Percentiles rank a stretch among this genome's conserved stretches.
phyloP scores from a whole-genome alignment of 305 asterid species.

The Solanum hybrid region DNA sequence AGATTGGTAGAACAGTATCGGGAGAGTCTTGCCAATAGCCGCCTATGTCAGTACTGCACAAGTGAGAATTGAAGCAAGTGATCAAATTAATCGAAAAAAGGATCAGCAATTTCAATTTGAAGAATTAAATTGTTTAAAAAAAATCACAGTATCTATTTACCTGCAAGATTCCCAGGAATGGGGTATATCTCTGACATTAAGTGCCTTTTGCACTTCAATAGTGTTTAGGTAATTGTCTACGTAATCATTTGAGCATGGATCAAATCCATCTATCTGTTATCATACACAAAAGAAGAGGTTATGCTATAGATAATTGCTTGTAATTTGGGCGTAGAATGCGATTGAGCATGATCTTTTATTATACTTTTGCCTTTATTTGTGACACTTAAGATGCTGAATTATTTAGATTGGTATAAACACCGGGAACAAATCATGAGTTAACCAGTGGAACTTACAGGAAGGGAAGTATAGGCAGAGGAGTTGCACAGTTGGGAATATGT shows the following conservation, averaged over 20 bases:
- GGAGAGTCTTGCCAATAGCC: slow-evolving; percentile 25
- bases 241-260: slow-evolving; percentile 19
- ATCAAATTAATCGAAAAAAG: not conserved
- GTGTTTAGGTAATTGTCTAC: slow-evolving; percentile 8
- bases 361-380: not conserved
- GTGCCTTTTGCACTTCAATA: slow-evolving; percentile 17
- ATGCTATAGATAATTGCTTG: not conserved
- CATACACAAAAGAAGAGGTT: not conserved
- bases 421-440: not conserved
- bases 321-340: slow-evolving; percentile 20
- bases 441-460: not conserved
- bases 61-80: not conserved
- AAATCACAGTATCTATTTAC: slow-evolving; percentile 1
- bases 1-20: slow-evolving; percentile 25
- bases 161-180: slow-evolving; percentile 17
- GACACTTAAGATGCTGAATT: not conserved
- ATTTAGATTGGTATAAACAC: not conserved
- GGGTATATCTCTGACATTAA: slow-evolving; percentile 14
- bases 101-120: not conserved
- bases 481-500: slow-evolving; percentile 43
- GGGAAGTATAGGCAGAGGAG: slow-evolving; percentile 5
- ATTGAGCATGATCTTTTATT: not conserved
- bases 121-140: not conserved
- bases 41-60: not conserved
- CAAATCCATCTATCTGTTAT: slow-evolving; percentile 11